Evolutionary conservation across 1,284 basidiomycete genomes (phyloP).

Genomic region (Ustilago xerochloae): DNA sequence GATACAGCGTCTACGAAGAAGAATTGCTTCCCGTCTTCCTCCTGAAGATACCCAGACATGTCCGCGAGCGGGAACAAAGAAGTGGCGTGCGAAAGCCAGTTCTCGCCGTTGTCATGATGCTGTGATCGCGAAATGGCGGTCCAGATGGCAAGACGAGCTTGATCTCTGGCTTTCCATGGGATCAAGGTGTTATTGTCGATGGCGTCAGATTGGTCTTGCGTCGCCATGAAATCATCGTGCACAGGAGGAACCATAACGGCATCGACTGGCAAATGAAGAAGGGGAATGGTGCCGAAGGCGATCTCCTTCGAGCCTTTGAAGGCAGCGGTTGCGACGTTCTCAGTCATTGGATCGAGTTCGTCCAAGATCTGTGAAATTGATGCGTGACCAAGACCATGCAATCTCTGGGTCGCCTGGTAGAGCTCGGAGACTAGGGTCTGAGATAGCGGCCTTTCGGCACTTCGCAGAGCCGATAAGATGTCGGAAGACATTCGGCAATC

Average conservation of each 20-base stretch:
- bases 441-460: constrained; percentile 11
- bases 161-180: constrained; percentile 10
- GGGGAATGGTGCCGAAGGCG: constrained; percentile 9
- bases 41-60: constrained; percentile 4
- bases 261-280: constrained; percentile 23
- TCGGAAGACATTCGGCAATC: constrained; percentile 11
- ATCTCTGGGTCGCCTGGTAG: background rate
- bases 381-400: constrained; percentile 8
- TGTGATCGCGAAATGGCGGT: constrained; percentile 16
- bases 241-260: background rate
- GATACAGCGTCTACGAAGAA: constrained; percentile 19
- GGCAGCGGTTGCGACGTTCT: constrained; percentile 24
- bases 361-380: constrained; percentile 23
- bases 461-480: constrained; percentile 15
- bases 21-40: constrained; percentile 15
- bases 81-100: background rate
- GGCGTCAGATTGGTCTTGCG: background rate
- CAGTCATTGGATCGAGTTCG: constrained; percentile 29
- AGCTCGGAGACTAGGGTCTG: constrained; percentile 7
- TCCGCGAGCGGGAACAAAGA: constrained; percentile 23
- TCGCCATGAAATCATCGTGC: constrained; percentile 18
- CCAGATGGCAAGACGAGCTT: constrained; percentile 24
- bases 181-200: background rate
- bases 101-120: background rate
- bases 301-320: background rate